Percentiles rank a stretch among this genome's conserved stretches.
Conservation (phyloP, 2,329 filamentous ascomycete species). For the Dothideomycetes sp. region DNA sequence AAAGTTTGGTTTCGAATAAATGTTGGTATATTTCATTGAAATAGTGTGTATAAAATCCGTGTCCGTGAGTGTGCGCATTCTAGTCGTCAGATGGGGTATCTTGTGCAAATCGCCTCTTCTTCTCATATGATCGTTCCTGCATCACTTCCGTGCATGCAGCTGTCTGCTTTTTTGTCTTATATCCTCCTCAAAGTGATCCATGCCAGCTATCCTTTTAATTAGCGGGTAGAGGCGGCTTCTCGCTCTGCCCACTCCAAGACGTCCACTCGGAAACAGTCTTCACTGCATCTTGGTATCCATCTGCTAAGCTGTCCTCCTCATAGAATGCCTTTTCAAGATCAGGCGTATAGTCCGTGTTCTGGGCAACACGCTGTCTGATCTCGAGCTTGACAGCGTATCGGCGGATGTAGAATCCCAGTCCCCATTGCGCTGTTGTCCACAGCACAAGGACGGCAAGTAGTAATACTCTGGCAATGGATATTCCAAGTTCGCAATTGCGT, state of each 20-base stretch:
- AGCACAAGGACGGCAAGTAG: slow-evolving; percentile 29
- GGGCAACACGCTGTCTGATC: neutral
- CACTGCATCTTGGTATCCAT: slow-evolving; percentile 3
- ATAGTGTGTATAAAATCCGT: too few species aligned
- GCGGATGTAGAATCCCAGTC: slow-evolving; percentile 6
- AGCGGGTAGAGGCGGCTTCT: neutral
- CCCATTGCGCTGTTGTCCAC: slow-evolving; percentile 44
- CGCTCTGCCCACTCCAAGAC: neutral
- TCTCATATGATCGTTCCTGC: neutral
- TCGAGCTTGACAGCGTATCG: slow-evolving; percentile 10
- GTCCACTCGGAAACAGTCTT: slow-evolving; percentile 1
- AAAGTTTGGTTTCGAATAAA: too few species aligned
- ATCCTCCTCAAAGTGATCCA: neutral
- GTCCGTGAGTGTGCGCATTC: slow-evolving; percentile 1
- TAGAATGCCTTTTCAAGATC: slow-evolving; percentile 8
- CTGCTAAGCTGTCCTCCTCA: slow-evolving; percentile 5
- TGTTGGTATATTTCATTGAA: too few species aligned
- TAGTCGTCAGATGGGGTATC: neutral
- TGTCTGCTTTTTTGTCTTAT: too few species aligned
- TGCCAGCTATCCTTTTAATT: neutral
- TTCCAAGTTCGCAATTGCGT: slow-evolving; percentile 5
- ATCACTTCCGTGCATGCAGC: neutral
- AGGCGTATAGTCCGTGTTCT: neutral
- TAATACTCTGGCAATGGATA: slow-evolving; percentile 12
- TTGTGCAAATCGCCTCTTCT: neutral